phyloP scores from a whole-genome alignment of 108 stramenopile genomes.

The Aurantiochytrium sp. region DNA sequence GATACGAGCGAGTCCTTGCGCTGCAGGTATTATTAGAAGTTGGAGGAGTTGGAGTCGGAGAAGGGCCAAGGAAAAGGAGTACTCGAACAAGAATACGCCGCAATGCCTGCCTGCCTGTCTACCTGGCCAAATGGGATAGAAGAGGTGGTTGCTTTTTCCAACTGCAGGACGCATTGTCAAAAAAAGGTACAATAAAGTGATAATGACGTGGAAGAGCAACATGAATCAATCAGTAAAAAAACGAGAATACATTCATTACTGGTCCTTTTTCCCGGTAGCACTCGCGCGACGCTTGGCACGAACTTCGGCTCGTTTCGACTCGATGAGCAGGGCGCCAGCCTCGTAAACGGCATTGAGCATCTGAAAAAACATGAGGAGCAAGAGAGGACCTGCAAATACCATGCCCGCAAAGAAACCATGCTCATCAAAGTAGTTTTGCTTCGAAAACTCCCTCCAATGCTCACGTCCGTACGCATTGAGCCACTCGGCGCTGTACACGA shows the following conservation, averaged over 20 bases:
- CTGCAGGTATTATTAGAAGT: no score
- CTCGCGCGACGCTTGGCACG: background rate
- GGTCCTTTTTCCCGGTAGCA: background rate
- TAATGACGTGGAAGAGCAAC: background rate
- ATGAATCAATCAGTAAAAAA: background rate
- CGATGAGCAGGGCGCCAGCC: constrained; percentile 58
- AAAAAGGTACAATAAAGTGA: no score
- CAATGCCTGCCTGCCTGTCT: background rate
- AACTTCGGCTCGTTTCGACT: constrained; percentile 42
- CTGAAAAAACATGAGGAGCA: constrained; percentile 64
- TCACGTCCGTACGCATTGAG: constrained; percentile 49
- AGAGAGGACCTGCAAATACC: constrained; percentile 66
- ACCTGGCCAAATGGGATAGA: background rate
- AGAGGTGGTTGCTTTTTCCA: background rate
- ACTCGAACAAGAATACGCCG: no score
- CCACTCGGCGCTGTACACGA: constrained; percentile 63
- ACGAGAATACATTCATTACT: background rate
- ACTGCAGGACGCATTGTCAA: background rate
- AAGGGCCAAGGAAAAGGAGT: no score
- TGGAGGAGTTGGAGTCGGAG: no score
- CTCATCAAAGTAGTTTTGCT: constrained; percentile 81
- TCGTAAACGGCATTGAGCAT: constrained; percentile 60
- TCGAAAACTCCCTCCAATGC: constrained; percentile 67
- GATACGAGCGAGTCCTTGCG: no score
- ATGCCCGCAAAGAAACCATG: constrained; percentile 71